phyloP scores from a whole-genome alignment of 345 rosid genomes.

The Lenwebbia sp. region DNA sequence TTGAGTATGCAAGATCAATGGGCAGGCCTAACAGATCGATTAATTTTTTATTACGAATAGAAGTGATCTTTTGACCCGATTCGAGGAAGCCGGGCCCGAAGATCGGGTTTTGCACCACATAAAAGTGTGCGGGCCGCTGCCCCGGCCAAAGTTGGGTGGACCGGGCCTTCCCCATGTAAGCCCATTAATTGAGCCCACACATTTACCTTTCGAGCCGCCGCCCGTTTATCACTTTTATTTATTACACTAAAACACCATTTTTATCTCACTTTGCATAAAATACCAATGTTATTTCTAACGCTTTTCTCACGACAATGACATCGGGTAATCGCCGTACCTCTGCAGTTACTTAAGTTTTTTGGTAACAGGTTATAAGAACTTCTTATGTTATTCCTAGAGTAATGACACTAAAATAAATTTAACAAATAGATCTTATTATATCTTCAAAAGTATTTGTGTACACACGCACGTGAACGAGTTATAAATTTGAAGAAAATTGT shows the following conservation, averaged over 20 bases:
- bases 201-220: background rate
- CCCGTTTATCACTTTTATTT: background rate
- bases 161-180: background rate
- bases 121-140: background rate
- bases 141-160: background rate
- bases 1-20: background rate
- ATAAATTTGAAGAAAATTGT: background rate
- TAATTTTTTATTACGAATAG: too few relatives aligned
- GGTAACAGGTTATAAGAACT: background rate
- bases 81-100: background rate
- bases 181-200: fast-evolving
- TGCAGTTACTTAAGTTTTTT: background rate
- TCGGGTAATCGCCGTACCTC: background rate
- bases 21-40: background rate
- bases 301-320: background rate
- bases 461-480: background rate
- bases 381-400: background rate
- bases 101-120: background rate
- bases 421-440: background rate
- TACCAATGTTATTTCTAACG: background rate
- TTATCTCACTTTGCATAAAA: background rate
- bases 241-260: too few relatives aligned
- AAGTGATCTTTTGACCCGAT: background rate
- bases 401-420: background rate
- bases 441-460: background rate